Evolutionary conservation across 345 rosid genomes (phyloP).

Genomic region (Murraya koenigii): DNA sequence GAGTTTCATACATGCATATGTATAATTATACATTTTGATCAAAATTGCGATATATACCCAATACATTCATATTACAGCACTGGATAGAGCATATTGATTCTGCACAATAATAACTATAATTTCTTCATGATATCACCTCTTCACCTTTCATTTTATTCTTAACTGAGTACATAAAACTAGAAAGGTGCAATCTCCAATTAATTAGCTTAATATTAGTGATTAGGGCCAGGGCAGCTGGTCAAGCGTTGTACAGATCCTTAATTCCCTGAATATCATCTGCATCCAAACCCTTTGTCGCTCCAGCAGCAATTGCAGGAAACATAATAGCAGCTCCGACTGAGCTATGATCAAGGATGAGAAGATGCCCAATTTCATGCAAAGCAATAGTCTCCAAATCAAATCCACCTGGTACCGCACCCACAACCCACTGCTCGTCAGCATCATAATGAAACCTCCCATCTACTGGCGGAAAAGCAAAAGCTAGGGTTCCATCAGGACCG

Average conservation of each 20-base stretch:
- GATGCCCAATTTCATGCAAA: conserved; percentile 46
- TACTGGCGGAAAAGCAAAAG: no score
- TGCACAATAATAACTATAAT: no score
- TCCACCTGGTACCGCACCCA: background rate
- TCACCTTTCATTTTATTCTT: no score
- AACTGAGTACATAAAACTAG: no score
- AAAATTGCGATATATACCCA: no score
- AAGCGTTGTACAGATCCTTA: conserved; percentile 16
- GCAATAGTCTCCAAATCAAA: conserved; percentile 29
- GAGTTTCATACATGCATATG: no score
- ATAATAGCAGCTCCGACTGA: conserved; percentile 25
- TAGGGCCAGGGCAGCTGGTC: background rate
- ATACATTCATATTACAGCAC: no score
- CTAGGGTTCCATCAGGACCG: conserved; percentile 22
- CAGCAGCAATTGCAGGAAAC: conserved; percentile 18
- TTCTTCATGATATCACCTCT: no score
- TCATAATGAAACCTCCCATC: conserved; percentile 29
- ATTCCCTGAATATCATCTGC: conserved; percentile 40
- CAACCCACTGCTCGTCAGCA: conserved; percentile 27
- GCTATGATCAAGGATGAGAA: conserved; percentile 40
- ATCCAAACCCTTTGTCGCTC: conserved; percentile 26
- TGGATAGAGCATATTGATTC: no score
- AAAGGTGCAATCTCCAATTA: no score
- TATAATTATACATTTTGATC: no score
- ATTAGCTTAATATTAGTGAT: no score